Evolutionary conservation across 2,329 filamentous ascomycete species (phyloP), one percentile per base, ranked within the genome.

Genomic region (Fusarium acutatum): DNA sequence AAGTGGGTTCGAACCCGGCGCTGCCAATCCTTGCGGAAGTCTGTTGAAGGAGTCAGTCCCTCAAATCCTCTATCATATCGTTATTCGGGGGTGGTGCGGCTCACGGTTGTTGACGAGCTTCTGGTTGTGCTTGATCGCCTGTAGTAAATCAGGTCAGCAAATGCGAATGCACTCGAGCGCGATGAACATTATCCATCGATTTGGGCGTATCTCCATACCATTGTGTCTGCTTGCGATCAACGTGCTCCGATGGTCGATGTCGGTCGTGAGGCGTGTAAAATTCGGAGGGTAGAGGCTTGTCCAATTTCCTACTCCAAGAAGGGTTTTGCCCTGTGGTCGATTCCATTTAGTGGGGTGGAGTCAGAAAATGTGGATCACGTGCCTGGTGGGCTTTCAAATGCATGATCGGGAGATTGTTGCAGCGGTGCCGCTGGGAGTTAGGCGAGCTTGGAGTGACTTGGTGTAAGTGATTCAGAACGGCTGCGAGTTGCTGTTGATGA

Each of bases 21-120:
- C 88, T 98, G 95, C 96, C 96, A 99, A 91, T 99, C 95, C 94
- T 97, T 98, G 89, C 94, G 95, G 94, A 97, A 97, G 86, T 98
- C 94, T 96, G 83, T 79, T 63, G 64, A 58, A 72, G 75, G 69
- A 72, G 80, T 86, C 81, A 87, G 86, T 84, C 80, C 80, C 80
- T 73, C 63, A 49, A 54, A 49, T 69, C 64, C 77, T 71, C 67
- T 66, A 74, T 77, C 72, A 46, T 22, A 78, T 80, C 78, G 78
- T 60, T 76, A 54, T 54, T 78, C 69, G 75, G 72, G 69, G 71
- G 50, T 49, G 64, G 75, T 78, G 74, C 73, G 81, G 83, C 92
- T 89, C 88, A 94, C 93, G 95, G 92, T 97, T 97, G 91, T 96
- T 93, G 86, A 93, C 93, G 87, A 98, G 93, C 90, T 96, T 93